Percentiles rank a stretch among this genome's conserved stretches.
Conservation (phyloP, 2,329 filamentous ascomycete species). For the Parafenestella ontariensis region DNA sequence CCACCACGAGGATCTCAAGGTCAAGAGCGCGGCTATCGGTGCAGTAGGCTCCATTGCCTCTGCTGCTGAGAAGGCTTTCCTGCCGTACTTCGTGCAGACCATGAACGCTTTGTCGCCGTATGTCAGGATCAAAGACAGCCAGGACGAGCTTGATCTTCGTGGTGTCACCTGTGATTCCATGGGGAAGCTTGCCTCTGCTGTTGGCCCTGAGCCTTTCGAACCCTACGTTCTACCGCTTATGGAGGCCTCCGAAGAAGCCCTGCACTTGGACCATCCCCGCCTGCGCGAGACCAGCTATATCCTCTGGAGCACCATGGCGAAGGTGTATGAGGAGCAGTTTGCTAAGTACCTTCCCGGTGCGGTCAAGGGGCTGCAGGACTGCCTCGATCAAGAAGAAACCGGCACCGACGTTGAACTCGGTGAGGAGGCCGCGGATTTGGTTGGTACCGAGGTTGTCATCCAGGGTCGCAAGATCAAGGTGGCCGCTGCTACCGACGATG, state of each 20-base stretch:
- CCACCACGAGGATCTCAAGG: constrained; percentile 81
- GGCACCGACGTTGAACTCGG: constrained; percentile 79
- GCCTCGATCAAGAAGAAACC: constrained; percentile 86
- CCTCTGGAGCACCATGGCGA: constrained; percentile 91
- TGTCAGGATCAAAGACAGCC: constrained; percentile 83
- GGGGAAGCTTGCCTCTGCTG: constrained; percentile 88
- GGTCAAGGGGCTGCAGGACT: constrained; percentile 81
- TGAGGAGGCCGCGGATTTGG: constrained; percentile 74
- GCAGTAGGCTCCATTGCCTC: constrained; percentile 91
- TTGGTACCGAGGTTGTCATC: constrained; percentile 78
- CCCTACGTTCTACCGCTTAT: constrained; percentile 91
- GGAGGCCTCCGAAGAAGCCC: constrained; percentile 88
- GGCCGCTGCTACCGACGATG: constrained; percentile 65
- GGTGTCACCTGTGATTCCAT: constrained; percentile 91
- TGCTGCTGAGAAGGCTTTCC: constrained; percentile 81
- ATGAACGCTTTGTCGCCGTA: constrained; percentile 90
- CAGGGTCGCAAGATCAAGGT: constrained; percentile 87
- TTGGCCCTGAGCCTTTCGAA: constrained; percentile 85
- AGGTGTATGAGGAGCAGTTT: constrained; percentile 88
- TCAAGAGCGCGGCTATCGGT: constrained; percentile 87
- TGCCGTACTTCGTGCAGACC: constrained; percentile 88
- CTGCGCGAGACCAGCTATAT: constrained; percentile 97
- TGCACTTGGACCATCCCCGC: constrained; percentile 85
- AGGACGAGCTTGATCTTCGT: constrained; percentile 88
- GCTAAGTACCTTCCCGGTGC: constrained; percentile 79